A percentile compares a stretch with the other conserved stretches of the same genome.
Conservation (phyloP, 2,329 filamentous ascomycete genomes). For the Periglandula ipomoeae region DNA sequence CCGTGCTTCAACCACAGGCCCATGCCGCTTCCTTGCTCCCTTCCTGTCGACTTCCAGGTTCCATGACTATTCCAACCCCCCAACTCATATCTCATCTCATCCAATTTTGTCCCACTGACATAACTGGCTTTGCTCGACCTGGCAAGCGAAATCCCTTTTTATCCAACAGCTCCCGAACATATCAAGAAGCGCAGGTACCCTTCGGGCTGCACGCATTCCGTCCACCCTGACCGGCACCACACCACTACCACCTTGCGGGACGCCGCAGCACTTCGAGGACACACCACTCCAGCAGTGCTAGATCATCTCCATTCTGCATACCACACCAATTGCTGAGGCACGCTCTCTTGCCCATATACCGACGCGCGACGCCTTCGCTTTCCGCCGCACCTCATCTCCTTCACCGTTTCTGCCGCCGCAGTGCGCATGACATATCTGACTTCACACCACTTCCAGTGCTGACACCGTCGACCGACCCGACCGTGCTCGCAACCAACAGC, state of each 20-base stretch:
- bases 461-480: background rate
- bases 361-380: background rate
- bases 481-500: background rate
- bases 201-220: constrained; percentile 1
- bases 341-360: background rate
- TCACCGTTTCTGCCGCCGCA: background rate
- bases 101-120: background rate
- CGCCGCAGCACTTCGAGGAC: constrained; percentile 3
- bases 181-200: background rate
- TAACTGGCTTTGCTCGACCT: background rate
- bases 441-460: background rate
- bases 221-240: background rate
- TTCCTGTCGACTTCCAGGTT: background rate
- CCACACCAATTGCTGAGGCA: background rate
- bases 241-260: background rate
- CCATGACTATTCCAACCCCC: background rate
- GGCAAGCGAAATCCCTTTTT: background rate
- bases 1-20: too few species aligned
- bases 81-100: background rate
- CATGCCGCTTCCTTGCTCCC: background rate
- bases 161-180: background rate
- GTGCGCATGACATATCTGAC: background rate
- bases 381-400: background rate
- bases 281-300: background rate
- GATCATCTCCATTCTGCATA: background rate